Base-by-base conservation (phyloP, 2,329 filamentous ascomycete species). In the Sarocladiaceae sp. region DNA sequence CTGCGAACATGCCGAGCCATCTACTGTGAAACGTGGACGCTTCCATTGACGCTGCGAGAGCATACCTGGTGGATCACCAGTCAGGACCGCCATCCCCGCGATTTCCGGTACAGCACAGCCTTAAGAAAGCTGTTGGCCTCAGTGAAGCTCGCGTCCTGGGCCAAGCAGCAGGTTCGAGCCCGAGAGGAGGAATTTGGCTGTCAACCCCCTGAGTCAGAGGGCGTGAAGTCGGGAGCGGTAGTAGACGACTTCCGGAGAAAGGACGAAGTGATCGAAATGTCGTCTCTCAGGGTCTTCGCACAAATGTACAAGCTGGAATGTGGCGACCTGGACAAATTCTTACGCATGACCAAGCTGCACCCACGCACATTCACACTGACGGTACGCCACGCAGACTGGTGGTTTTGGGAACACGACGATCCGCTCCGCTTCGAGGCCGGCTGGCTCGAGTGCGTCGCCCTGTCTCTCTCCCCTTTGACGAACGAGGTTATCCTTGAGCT, bases 361-460 rank as follows among this genome's bases (percentile, higher is more conserved):
- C 67, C 69, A 0, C 56, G 54, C 1, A 51, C 47, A 2, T 42
- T 75, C 2, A 69, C 63, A 0, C 51, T 76, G 10, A 74, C 70
- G 0, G 62, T 76, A 6, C 64, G 71, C 0, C 72, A 75, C 46
- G 62, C 69, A 2, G 72, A 75, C 48, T 74, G 69, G 60, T 73
- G 67, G 67, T 56, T 41, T 15, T 71, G 68, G 69, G 66, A 72
- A 50, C 0, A 40, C 0, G 60, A 70, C 42, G 33, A 51, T 3
- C 57, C 56, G 2, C 53, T 74, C 5, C 47, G 50, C 4, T 62
- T 73, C 21, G 51, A 58, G 1, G 58, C 55, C 1, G 9, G 27
- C 0, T 73, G 69, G 68, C 59, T 71, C n/a, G 21, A 51, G 4
- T 29, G 12, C 1, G 40, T 59, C 1, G 45, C 50, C 18, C 5